Percentiles rank a stretch among this genome's conserved stretches.
phyloP scores from a whole-genome alignment of 2,329 filamentous ascomycete species.

The Claviceps capensis region DNA sequence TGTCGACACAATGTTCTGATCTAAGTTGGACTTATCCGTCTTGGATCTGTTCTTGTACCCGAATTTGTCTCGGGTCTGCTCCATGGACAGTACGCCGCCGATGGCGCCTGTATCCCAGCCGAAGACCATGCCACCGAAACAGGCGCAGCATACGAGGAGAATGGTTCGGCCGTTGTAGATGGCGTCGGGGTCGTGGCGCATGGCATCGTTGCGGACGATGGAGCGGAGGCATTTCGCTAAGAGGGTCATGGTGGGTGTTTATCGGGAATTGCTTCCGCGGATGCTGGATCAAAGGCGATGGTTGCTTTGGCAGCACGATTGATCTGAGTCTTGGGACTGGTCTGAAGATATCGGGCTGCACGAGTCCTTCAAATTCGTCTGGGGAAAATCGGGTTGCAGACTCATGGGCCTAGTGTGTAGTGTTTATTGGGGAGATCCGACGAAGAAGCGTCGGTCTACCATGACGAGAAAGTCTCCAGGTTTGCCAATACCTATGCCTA shows the following conservation, averaged over 20 bases:
- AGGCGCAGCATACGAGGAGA: slow-evolving; percentile 47
- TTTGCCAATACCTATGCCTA: neutral
- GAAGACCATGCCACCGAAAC: slow-evolving; percentile 49
- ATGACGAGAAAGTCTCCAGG: neutral
- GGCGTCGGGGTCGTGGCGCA: slow-evolving; percentile 51
- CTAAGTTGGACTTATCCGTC: slow-evolving; percentile 34
- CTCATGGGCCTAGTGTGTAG: too few relatives aligned
- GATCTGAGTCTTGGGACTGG: too few relatives aligned
- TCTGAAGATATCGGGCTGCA: too few relatives aligned
- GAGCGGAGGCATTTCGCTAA: slow-evolving; percentile 33
- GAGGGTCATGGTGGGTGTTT: slow-evolving; percentile 20
- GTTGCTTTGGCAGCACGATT: too few relatives aligned
- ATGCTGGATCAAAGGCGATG: neutral
- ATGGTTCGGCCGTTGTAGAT: slow-evolving; percentile 60
- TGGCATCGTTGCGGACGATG: slow-evolving; percentile 56
- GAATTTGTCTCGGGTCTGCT: slow-evolving; percentile 35
- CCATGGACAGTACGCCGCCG: slow-evolving; percentile 50
- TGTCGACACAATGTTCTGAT: slow-evolving; percentile 56
- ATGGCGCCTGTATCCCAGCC: slow-evolving; percentile 49
- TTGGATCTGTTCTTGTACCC: slow-evolving; percentile 17
- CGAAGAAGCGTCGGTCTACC: too few relatives aligned
- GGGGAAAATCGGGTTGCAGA: too few relatives aligned
- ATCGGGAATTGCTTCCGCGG: neutral
- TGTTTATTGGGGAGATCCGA: too few relatives aligned
- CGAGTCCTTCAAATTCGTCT: too few relatives aligned